Base-by-base conservation (phyloP, 768 basidiomycete genomes). In the Lentinula aciculospora region DNA sequence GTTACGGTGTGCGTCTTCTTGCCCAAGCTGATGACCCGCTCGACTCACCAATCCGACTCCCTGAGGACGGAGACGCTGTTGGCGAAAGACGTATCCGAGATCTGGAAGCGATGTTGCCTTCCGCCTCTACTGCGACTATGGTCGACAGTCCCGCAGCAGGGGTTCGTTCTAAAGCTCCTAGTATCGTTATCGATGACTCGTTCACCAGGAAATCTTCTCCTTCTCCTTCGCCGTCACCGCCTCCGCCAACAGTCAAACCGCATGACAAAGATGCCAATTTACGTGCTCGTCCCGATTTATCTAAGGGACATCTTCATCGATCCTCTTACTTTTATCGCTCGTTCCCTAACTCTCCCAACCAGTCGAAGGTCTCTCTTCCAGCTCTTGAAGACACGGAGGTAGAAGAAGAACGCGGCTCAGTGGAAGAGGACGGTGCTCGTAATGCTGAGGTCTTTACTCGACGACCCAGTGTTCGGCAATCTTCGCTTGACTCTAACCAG, bases 1-100 rank as follows among this genome's bases (percentile, higher is more conserved):
- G 92, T 55, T 92, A 89, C 68, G 94, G 94, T 19, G 87, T 97
- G n/a, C 82, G 80, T 50, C 76, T 96, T 0, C 78, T 97, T 7
- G 80, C 90, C 0, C 82, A 81, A 57, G 88, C 90, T 2, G 90
- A 92, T 58, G 69, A 72, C 2, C 69, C 75, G 40, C 58, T 56
- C 31, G 55, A 60, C 13, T 42, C 54, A 29, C 61, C 59, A 8
- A 60, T 53, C 27, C 60, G 54, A 13, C 56, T 61, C 37, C 36
- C 62, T 15, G 68, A 66, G 50, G 65, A 64, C 7, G 61, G 59
- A 47, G 65, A 63, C 32, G 51, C 29, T 7, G 32, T 6, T 7
- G 32, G 49, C 15, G 34, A 53, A 34, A 39, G 36, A 34, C 51
- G 37, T 27, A 36, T 53, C 12, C 32, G 37, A 9, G 51, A 53